Base-by-base conservation (phyloP, 768 basidiomycete genomes). In the Russula foetens region DNA sequence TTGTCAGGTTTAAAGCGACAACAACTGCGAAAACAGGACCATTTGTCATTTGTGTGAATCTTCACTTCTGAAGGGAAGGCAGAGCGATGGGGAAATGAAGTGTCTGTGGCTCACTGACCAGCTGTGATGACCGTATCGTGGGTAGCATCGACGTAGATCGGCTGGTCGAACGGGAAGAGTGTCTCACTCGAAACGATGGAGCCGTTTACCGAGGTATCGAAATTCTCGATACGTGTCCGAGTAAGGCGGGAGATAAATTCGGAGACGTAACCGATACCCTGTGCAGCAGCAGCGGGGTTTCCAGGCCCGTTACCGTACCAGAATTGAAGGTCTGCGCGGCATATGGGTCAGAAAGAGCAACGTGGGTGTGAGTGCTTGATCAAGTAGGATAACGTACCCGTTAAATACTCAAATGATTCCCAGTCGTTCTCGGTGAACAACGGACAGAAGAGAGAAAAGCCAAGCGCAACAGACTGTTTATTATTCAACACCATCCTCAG, bases 341-440 rank as follows among this genome's bases (percentile, higher is more conserved):
- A n/a, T 58, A 47, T 19, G 21, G 33, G 11, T 59, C 35, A 35
- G 31, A 63, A 23, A 14, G 28, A 15, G 28, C n/a, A 28, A 29
- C 3, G 23, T 17, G 38, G 43, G 26, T 17, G 28, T 7, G 29
- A n/a, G n/a, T 15, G 35, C 35, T 35, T 35, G 9, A 35, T 35
- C 35, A 12, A 12, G 35, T 3, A 8, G 24, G 48, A 24, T 5
- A 11, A 14, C 72, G 53, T 33, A 73, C 72, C 73, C 29, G 55
- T 63, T 28, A 72, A 69, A 64, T 82, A 80, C 54, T 79, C 75
- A 60, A 75, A 81, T 1, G 77, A 75, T 63, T 75, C 73, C 80
- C 80, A 82, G 65, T 82, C 81, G 44, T 77, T 73, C 59, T 78
- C 69, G 4, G 80, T 80, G 71, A 82, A 81, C 12, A 82, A 68